Evolutionary conservation across 495 filamentous ascomycete species (phyloP), one percentile per base, ranked within the genome.

Genomic region (Hyaloscypha bicolor): DNA sequence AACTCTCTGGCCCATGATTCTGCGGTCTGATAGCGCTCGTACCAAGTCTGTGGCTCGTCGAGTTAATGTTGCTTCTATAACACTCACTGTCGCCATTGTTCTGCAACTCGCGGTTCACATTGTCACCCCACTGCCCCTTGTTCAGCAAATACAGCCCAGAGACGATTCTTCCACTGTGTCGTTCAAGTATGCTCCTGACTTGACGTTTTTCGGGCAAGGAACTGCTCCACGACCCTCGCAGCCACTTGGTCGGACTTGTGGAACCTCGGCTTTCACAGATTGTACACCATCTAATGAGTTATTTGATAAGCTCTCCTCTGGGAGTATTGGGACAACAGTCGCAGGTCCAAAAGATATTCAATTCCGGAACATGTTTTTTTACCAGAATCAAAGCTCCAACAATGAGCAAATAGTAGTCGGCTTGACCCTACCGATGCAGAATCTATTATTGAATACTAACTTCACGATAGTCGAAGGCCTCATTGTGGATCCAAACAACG

Each of bases 201-300:
- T 45, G 6, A 45, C 42, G 42, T 45, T 45, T 45, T 45, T 45
- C 42, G 42, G 42, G 14, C 42, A 12, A 19, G 42, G 42, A 45
- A 45, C 42, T 45, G 42, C 42, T 45, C 42, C 6, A 45, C 6
- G 53, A 25, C 53, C 53, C 6, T 56, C 53, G 11, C 11, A 56
- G 21, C 53, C 53, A 16, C 53, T 56, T 6, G 3, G 12, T 25
- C 53, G 53, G 53, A 56, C 11, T 56, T 56, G 53, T 14, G 53
- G 53, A 22, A 56, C 53, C 53, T 56, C 25, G 11, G 25, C 21
- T 4, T 56, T 22, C 53, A 56, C 53, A 56, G 53, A 56, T 19
- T 56, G 53, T 25, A 56, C 53, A 56, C 53, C 53, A 56, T 56
- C 53, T 56, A 14, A 56, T 16, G 53, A 56, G 21, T 25, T 56